Evolutionary conservation across 768 basidiomycete species (phyloP).

Genomic region (Gloeophyllum trabeum): DNA sequence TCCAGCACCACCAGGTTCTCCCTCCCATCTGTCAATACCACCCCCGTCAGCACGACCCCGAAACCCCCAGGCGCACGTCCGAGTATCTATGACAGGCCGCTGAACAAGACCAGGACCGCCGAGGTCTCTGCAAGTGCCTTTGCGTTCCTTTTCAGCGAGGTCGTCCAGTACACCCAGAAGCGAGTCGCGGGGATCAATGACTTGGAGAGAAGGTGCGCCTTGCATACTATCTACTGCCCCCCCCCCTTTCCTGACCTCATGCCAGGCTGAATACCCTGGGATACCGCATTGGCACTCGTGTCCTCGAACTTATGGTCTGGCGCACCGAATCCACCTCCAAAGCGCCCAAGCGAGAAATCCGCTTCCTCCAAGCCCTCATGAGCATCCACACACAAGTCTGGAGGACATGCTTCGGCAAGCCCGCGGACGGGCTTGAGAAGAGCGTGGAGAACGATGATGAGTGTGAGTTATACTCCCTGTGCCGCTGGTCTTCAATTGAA

Average conservation of each 20-base stretch:
- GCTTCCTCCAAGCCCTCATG: constrained; percentile 86
- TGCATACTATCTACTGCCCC: neutral
- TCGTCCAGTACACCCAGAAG: constrained; percentile 94
- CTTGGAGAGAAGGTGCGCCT: constrained; percentile 77
- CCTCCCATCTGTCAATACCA: constrained; percentile 40
- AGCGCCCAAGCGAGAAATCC: constrained; percentile 86
- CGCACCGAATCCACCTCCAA: constrained; percentile 69
- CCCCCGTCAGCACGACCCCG: constrained; percentile 24
- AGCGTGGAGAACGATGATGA: constrained; percentile 96
- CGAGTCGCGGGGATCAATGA: constrained; percentile 92
- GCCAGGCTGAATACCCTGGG: constrained; percentile 82
- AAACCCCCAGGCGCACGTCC: constrained; percentile 34
- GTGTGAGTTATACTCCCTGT: constrained; percentile 37
- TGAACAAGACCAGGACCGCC: constrained; percentile 76
- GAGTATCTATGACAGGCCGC: constrained; percentile 79
- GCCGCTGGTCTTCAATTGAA: constrained; percentile 4
- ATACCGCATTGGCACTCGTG: constrained; percentile 81
- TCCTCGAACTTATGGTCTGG: constrained; percentile 81
- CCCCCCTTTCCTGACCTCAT: neutral
- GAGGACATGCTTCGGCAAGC: constrained; percentile 86
- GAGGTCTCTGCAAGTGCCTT: constrained; percentile 83
- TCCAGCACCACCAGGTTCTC: constrained; percentile 62
- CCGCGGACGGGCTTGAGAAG: constrained; percentile 92
- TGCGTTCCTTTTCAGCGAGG: constrained; percentile 84
- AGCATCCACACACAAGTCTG: constrained; percentile 93